Evolutionary conservation across 768 basidiomycete species (phyloP).

Genomic region (Tylopilus sp.): DNA sequence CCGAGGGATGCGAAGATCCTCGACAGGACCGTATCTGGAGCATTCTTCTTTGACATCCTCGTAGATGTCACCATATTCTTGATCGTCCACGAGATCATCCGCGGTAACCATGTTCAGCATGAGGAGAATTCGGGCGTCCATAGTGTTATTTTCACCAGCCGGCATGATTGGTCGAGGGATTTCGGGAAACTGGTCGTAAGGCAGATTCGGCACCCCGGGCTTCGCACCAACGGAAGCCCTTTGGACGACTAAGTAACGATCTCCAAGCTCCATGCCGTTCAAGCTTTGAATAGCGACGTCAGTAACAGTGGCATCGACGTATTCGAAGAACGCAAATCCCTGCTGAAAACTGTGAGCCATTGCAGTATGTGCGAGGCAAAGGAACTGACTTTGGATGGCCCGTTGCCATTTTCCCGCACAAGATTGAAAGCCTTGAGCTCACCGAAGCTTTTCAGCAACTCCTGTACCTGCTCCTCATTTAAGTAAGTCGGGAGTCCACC

Average conservation of each 20-base stretch:
- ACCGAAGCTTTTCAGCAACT: slow-evolving; percentile 94
- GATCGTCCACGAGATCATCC: slow-evolving; percentile 86
- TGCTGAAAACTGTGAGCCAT: slow-evolving; percentile 29
- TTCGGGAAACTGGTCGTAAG: slow-evolving; percentile 78
- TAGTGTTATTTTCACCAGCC: slow-evolving; percentile 59
- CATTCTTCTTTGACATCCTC: slow-evolving; percentile 95
- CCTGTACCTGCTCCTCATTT: slow-evolving; percentile 98
- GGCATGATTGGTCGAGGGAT: slow-evolving; percentile 88
- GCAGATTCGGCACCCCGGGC: slow-evolving; percentile 60
- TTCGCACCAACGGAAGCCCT: slow-evolving; percentile 94
- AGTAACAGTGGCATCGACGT: slow-evolving; percentile 83
- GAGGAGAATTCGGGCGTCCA: slow-evolving; percentile 81
- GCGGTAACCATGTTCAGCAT: slow-evolving; percentile 98
- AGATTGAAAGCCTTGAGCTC: slow-evolving; percentile 98
- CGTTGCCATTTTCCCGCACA: slow-evolving; percentile 90
- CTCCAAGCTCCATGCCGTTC: slow-evolving; percentile 97
- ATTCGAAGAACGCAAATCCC: slow-evolving; percentile 99
- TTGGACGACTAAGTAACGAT: slow-evolving; percentile 93
- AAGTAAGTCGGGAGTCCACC: slow-evolving; percentile 94
- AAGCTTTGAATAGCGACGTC: slow-evolving; percentile 95
- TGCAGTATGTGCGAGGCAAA: not conserved
- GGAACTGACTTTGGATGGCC: slow-evolving; percentile 72
- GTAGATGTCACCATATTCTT: slow-evolving; percentile 90
- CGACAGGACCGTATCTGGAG: slow-evolving; percentile 71
- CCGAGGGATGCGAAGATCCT: slow-evolving; percentile 85